Evolutionary conservation across 2,329 filamentous ascomycete genomes (phyloP).

Genomic region (Xylaria sp.): DNA sequence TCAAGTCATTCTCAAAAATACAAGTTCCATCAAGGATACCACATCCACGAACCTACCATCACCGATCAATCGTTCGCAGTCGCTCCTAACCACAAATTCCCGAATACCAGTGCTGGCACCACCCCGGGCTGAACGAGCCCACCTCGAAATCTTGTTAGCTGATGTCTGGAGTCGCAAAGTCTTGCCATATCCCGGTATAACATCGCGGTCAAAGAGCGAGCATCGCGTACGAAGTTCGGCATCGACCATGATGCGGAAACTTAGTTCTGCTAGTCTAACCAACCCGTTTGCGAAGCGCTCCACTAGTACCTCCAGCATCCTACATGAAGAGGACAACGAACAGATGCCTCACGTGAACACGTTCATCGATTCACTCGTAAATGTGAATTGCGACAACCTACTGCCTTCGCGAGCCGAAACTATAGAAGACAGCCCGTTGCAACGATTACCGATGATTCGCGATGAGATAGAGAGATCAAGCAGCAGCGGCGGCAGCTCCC

Average conservation of each 20-base stretch:
- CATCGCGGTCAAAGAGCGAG: slow-evolving; percentile 71
- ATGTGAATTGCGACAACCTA: slow-evolving; percentile 41
- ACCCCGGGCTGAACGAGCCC: slow-evolving; percentile 77
- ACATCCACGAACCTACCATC: slow-evolving; percentile 57
- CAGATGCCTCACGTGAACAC: slow-evolving; percentile 38
- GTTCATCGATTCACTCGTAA: slow-evolving; percentile 42
- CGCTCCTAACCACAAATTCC: slow-evolving; percentile 75
- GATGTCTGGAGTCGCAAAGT: slow-evolving; percentile 88
- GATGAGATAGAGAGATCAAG: slow-evolving; percentile 47
- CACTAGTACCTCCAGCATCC: slow-evolving; percentile 61
- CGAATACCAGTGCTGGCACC: slow-evolving; percentile 78
- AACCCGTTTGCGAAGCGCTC: slow-evolving; percentile 80
- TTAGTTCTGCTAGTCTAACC: slow-evolving; percentile 84
- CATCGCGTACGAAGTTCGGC: slow-evolving; percentile 81
- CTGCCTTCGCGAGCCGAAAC: slow-evolving; percentile 31
- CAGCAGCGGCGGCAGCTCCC: slow-evolving; percentile 38
- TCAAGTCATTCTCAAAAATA: slow-evolving; percentile 89
- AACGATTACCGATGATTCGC: slow-evolving; percentile 48
- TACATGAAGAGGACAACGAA: slow-evolving; percentile 49
- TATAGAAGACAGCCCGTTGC: slow-evolving; percentile 38
- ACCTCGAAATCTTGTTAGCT: slow-evolving; percentile 77
- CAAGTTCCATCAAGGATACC: slow-evolving; percentile 72
- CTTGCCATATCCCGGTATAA: slow-evolving; percentile 86
- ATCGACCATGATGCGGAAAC: slow-evolving; percentile 86
- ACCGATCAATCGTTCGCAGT: slow-evolving; percentile 81